phyloP scores from a whole-genome alignment of 441 rosid species.

The Geranium incanum region DNA sequence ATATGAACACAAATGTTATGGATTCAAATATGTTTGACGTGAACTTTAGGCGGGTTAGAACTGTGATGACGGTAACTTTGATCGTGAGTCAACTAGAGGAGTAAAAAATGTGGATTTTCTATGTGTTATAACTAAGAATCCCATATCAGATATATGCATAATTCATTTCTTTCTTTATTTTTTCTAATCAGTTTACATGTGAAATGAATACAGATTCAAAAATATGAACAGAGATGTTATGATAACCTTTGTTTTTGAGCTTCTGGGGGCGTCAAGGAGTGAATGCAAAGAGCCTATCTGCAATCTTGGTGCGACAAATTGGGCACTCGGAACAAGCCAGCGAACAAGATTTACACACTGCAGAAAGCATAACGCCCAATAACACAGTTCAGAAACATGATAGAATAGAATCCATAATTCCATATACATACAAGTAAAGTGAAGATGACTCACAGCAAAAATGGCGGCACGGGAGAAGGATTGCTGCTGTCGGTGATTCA shows the following conservation, averaged over 20 bases:
- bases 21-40: no score
- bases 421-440: constrained; percentile 6
- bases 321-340: constrained; percentile 98
- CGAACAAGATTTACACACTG: constrained; percentile 98
- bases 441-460: constrained; percentile 70
- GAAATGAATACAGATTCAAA: neutral
- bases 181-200: neutral
- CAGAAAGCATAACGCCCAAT: constrained; percentile 18
- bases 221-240: neutral
- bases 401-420: neutral
- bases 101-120: neutral
- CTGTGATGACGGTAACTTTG: neutral
- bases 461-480: constrained; percentile 96
- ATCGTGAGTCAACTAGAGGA: neutral
- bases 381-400: constrained; percentile 3
- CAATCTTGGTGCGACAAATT: constrained; percentile 86
- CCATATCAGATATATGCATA: neutral
- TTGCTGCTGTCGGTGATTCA: constrained; percentile 85
- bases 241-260: constrained; percentile 33
- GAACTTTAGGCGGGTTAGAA: no score
- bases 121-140: neutral
- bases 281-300: constrained; percentile 87
- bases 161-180: neutral
- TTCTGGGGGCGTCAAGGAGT: constrained; percentile 53
- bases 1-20: no score